Evolutionary conservation across 2,329 filamentous ascomycete species (phyloP).

Genomic region (Sporothrix phasma): DNA sequence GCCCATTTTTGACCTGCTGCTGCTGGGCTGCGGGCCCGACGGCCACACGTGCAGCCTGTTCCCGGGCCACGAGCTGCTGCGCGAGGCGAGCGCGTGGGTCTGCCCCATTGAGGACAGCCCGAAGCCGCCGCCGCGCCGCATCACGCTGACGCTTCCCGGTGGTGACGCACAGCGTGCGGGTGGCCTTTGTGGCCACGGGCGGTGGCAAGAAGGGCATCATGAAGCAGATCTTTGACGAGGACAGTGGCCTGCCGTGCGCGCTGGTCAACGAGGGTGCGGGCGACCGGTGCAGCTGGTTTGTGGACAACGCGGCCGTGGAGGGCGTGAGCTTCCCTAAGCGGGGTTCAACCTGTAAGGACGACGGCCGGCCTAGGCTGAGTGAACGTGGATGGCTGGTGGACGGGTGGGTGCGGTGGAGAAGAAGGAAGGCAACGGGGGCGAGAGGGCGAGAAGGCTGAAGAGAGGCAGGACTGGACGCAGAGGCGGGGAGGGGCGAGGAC

Average conservation of each 20-base stretch:
- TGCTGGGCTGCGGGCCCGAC: constrained; percentile 89
- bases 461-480: background rate
- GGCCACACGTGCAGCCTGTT: constrained; percentile 97
- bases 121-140: constrained; percentile 83
- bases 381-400: background rate
- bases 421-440: no score
- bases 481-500: background rate
- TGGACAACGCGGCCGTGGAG: constrained; percentile 75
- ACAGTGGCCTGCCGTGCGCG: constrained; percentile 69
- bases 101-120: constrained; percentile 85
- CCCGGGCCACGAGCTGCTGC: constrained; percentile 75
- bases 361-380: background rate
- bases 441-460: background rate
- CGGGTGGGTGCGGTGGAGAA: background rate
- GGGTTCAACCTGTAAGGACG: constrained; percentile 43
- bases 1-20: constrained; percentile 87
- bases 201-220: constrained; percentile 82
- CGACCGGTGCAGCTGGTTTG: constrained; percentile 91
- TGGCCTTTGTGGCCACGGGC: constrained; percentile 88
- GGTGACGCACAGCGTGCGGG: constrained; percentile 72
- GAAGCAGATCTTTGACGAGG: constrained; percentile 85
- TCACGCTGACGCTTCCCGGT: constrained; percentile 90
- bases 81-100: constrained; percentile 85
- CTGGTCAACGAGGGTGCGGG: constrained; percentile 77
- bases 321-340: constrained; percentile 74